Conservation (phyloP, 1,284 basidiomycete genomes). For the Ustilago trichophora region DNA sequence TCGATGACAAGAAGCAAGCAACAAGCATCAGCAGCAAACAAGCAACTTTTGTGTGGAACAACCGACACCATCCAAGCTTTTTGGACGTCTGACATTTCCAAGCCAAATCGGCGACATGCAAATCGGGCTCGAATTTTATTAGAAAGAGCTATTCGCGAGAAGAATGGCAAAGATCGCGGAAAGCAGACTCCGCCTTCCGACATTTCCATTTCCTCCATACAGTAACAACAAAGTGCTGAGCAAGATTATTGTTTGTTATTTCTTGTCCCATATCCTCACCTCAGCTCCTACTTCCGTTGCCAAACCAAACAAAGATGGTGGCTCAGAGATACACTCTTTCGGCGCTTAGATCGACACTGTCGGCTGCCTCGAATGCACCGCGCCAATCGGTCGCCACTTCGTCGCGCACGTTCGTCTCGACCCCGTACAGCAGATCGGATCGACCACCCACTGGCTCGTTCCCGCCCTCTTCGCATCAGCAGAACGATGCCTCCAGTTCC, state of each 20-base stretch:
- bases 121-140: neutral
- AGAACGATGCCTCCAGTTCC: constrained; percentile 10
- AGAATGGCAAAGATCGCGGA: neutral
- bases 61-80: too few species aligned
- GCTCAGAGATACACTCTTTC: constrained; percentile 42
- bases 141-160: too few species aligned
- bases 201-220: too few species aligned
- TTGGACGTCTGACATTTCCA: too few species aligned
- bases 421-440: constrained; percentile 30
- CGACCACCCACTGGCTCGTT: constrained; percentile 29
- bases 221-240: too few species aligned
- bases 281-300: too few species aligned
- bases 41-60: too few species aligned
- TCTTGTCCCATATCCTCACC: too few species aligned
- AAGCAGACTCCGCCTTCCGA: constrained; percentile 5
- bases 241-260: too few species aligned
- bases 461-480: constrained; percentile 53
- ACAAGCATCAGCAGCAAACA: too few species aligned
- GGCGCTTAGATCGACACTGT: constrained; percentile 42
- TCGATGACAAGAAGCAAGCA: too few species aligned
- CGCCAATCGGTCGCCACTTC: constrained; percentile 32
- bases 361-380: constrained; percentile 28
- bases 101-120: neutral
- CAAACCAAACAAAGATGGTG: constrained; percentile 16
- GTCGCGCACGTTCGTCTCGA: constrained; percentile 37